Evolutionary conservation across 805 yeast genomes (phyloP).

Genomic region (Saccharomyces kudriavzevii): DNA sequence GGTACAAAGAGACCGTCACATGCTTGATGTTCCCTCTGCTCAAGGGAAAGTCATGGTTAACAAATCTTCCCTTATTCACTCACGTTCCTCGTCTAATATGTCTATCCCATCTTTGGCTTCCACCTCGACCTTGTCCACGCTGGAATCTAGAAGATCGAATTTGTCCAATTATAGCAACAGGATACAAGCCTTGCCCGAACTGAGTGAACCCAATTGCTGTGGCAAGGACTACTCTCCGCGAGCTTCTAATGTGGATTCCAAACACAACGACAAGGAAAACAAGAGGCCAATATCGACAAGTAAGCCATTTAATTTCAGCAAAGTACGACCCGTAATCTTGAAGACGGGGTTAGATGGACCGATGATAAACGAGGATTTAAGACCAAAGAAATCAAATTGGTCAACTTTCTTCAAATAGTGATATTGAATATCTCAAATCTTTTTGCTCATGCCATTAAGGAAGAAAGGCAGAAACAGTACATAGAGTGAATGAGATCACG

Average conservation of each 20-base stretch:
- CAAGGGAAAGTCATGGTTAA: conserved; percentile 9
- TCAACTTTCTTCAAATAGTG: not conserved
- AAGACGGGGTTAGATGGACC: conserved; percentile 10
- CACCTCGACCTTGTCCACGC: conserved; percentile 29
- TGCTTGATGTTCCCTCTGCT: conserved; percentile 19
- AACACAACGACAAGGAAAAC: not conserved
- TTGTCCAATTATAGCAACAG: not conserved
- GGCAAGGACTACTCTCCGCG: not conserved
- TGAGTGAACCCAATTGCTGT: not conserved
- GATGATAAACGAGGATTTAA: not conserved
- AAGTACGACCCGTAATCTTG: conserved; percentile 15
- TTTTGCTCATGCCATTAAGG: not conserved
- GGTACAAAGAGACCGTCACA: conserved; percentile 22
- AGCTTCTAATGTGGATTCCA: not conserved
- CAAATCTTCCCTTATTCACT: conserved; percentile 12
- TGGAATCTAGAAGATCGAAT: conserved; percentile 13
- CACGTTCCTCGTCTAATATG: conserved; percentile 28
- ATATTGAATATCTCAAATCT: not conserved
- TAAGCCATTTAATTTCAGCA: not conserved
- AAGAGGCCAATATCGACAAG: not conserved
- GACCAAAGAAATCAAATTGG: not conserved
- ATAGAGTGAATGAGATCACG: not conserved
- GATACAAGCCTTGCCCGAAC: conserved; percentile 2
- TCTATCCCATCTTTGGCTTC: conserved; percentile 38
- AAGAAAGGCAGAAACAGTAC: not conserved